Evolutionary conservation across 768 basidiomycete species (phyloP).

Genomic region (Hemileccinum rubropunctum): DNA sequence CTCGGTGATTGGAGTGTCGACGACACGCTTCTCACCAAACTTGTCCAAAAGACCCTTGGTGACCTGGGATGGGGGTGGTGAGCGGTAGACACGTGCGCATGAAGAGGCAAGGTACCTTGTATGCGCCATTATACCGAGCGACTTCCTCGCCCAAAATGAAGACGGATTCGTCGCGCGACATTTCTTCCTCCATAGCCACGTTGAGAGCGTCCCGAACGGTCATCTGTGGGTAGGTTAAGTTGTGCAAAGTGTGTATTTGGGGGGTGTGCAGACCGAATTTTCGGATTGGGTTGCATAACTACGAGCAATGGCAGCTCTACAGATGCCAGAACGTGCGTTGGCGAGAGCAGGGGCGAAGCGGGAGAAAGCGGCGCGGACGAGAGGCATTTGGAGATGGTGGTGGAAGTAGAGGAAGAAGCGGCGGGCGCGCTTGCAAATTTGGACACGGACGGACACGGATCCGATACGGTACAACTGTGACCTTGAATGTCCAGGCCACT

Average conservation of each 20-base stretch:
- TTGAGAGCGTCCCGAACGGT: constrained; percentile 98
- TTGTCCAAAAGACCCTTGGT: constrained; percentile 99
- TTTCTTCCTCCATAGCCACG: constrained; percentile 98
- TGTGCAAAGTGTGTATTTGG: constrained; percentile 16
- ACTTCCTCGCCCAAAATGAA: constrained; percentile 98
- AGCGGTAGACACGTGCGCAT: constrained; percentile 4
- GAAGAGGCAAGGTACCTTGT: constrained; percentile 60
- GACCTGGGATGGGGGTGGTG: constrained; percentile 51
- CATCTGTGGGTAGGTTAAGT: constrained; percentile 55
- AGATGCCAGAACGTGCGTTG: constrained; percentile 42
- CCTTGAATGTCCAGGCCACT: constrained; percentile 44
- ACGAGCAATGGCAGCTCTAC: constrained; percentile 47
- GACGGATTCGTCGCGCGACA: constrained; percentile 92
- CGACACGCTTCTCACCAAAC: constrained; percentile 97
- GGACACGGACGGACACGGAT: constrained; percentile 25
- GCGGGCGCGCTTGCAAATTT: constrained; percentile 13
- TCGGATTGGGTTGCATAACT: constrained; percentile 62
- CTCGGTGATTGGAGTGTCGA: constrained; percentile 96
- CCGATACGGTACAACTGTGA: neutral
- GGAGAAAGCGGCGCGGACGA: constrained; percentile 57
- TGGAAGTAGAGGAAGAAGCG: constrained; percentile 11
- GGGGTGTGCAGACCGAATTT: constrained; percentile 42
- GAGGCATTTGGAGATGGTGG: constrained; percentile 44
- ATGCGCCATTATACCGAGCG: constrained; percentile 96
- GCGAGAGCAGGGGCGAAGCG: constrained; percentile 54